These are phyloP conservation scores for Fusarium sp. DNA, from an alignment of 2,329 filamentous ascomycete genomes.

Conservation along the genomic window DNA sequence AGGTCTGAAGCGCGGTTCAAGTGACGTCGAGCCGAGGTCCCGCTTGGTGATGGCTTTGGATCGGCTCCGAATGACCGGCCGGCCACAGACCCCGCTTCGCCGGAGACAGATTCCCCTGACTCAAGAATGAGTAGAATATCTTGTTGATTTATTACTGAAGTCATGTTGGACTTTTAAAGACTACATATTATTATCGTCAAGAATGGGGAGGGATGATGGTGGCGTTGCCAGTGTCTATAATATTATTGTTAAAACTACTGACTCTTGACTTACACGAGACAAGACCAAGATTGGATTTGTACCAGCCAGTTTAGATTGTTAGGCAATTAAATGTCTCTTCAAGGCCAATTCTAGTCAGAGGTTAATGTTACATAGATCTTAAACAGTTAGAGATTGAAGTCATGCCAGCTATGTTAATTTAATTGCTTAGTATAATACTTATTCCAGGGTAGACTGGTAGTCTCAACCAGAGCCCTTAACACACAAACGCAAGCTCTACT, in stretches of 20 bases:
- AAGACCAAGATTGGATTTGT: not conserved
- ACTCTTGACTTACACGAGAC: too few species aligned
- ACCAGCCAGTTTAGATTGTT: too few species aligned
- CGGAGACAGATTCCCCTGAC: not conserved
- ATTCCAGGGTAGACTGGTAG: not conserved
- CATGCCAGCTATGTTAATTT: not conserved
- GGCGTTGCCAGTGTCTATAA: accelerated
- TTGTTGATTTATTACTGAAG: too few species aligned
- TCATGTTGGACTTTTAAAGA: not conserved
- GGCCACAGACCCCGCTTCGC: not conserved
- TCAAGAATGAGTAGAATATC: not conserved
- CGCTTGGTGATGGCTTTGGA: constrained; percentile 18
- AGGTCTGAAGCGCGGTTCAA: constrained; percentile 21
- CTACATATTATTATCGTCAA: not conserved
- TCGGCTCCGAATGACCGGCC: constrained; percentile 28
- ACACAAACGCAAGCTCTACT: not conserved
- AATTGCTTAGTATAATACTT: not conserved
- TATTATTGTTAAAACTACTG: too few species aligned
- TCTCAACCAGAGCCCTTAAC: not conserved
- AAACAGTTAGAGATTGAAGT: accelerated
- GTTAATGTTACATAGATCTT: accelerated
- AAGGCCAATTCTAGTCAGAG: accelerated
- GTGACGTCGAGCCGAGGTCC: constrained; percentile 42
- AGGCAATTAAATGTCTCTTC: accelerated
- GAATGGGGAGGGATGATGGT: too few species aligned